These are phyloP conservation scores for Yarrowia galli DNA, from an alignment of 1,139 yeast species.

Conservation along the genomic window DNA sequence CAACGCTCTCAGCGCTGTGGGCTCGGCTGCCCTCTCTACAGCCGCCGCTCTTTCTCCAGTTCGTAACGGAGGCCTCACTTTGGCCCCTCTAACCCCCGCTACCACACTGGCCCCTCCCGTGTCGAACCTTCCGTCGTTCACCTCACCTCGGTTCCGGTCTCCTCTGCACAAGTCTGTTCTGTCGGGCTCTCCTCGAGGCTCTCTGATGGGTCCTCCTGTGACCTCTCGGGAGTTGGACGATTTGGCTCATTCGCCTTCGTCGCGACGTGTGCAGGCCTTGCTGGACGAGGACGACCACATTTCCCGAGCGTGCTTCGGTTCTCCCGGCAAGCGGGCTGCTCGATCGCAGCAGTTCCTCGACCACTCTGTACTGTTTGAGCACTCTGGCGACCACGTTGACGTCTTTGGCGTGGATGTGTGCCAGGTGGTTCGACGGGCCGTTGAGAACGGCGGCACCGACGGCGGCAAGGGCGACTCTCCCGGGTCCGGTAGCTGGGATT, in stretches of 20 bases:
- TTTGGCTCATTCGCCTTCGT: constrained; percentile 18
- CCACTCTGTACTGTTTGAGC: constrained; percentile 46
- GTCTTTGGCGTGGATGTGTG: constrained; percentile 65
- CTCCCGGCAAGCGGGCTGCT: constrained; percentile 52
- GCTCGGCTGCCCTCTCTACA: constrained; percentile 9
- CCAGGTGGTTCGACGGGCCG: constrained; percentile 64
- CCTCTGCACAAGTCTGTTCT: constrained; percentile 35
- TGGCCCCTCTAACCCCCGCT: constrained; percentile 39
- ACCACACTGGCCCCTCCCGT: constrained; percentile 37
- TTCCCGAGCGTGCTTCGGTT: constrained; percentile 53
- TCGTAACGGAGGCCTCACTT: constrained; percentile 29
- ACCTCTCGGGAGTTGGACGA: constrained; percentile 20
- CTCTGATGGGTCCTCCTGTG: constrained; percentile 18
- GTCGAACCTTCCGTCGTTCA: constrained; percentile 11
- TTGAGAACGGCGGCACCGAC: constrained; percentile 47
- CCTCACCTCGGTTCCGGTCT: constrained; percentile 32
- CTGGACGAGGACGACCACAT: constrained; percentile 60
- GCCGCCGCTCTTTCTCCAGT: constrained; percentile 32
- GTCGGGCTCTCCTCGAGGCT: constrained; percentile 15
- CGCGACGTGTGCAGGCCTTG: constrained; percentile 27
- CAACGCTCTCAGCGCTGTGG: constrained; percentile 9
- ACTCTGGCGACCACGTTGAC: constrained; percentile 50
- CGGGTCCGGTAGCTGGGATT: constrained; percentile 23
- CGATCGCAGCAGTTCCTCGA: constrained; percentile 48
- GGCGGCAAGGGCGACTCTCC: constrained; percentile 15